Evolutionary conservation across 2,329 filamentous ascomycete genomes (phyloP).

Genomic region (Furcasterigmium sp.): DNA sequence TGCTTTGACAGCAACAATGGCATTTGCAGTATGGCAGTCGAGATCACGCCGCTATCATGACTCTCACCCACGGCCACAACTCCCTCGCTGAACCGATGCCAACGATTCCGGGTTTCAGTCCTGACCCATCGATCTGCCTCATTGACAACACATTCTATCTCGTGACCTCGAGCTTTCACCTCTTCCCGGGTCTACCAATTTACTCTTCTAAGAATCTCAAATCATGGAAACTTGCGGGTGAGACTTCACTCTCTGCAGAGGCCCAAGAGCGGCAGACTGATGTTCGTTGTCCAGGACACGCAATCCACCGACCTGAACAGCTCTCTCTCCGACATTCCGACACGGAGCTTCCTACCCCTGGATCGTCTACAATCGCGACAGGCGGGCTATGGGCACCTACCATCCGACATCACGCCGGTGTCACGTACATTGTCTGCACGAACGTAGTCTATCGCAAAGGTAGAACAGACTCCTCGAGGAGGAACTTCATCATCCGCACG

Average conservation of each 20-base stretch:
- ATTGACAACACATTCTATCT: not conserved
- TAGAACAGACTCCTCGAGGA: not conserved
- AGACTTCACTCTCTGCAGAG: too few species aligned
- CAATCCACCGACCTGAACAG: not conserved
- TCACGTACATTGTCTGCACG: conserved; percentile 19
- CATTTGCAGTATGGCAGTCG: too few species aligned
- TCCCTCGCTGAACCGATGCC: too few species aligned
- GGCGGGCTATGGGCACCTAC: conserved; percentile 3
- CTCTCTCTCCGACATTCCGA: not conserved
- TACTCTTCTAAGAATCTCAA: conserved; percentile 24
- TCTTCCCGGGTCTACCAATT: conserved; percentile 47
- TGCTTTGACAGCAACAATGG: too few species aligned
- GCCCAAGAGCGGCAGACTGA: too few species aligned
- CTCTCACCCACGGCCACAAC: too few species aligned
- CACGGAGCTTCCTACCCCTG: not conserved
- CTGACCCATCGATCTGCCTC: conserved; percentile 1
- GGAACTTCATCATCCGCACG: conserved; percentile 16
- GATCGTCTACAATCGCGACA: not conserved
- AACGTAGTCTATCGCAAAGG: conserved; percentile 8
- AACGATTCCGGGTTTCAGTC: conserved; percentile 2
- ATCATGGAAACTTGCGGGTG: conserved; percentile 21
- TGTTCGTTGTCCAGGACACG: not conserved
- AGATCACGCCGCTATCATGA: too few species aligned
- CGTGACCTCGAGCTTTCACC: conserved; percentile 35
- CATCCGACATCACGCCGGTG: conserved; percentile 9